phyloP scores from a whole-genome alignment of 192 early-diverging fungal species.

The Coemansia reversa region DNA sequence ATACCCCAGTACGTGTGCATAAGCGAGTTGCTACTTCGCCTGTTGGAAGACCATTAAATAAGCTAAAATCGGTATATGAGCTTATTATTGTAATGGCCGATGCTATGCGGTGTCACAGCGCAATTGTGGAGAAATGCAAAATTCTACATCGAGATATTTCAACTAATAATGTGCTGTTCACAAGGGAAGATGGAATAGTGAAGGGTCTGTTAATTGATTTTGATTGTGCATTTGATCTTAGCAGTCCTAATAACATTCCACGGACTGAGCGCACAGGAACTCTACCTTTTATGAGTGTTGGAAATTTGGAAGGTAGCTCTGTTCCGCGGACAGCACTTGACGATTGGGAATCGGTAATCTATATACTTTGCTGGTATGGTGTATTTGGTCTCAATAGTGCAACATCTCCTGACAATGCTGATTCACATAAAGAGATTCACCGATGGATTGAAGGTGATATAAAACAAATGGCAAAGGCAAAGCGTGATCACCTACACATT shows the following conservation, averaged over 20 bases:
- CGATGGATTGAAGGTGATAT: no score
- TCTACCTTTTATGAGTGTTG: slow-evolving; percentile 19
- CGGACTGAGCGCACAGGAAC: slow-evolving; percentile 16
- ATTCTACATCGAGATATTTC: slow-evolving; percentile 36
- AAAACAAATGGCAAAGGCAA: no score
- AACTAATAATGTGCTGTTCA: slow-evolving; percentile 21
- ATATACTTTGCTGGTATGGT: slow-evolving; percentile 14
- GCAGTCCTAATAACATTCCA: not conserved
- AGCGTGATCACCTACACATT: no score
- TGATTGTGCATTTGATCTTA: slow-evolving; percentile 3
- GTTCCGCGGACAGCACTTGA: slow-evolving; percentile 12
- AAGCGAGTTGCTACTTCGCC: slow-evolving; percentile 7
- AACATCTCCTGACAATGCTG: not conserved
- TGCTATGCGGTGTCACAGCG: slow-evolving; percentile 15
- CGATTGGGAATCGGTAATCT: slow-evolving; percentile 18
- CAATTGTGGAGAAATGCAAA: not conserved
- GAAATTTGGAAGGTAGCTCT: not conserved
- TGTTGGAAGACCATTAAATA: not conserved
- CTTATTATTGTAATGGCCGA: slow-evolving; percentile 19
- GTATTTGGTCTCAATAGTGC: slow-evolving; percentile 12
- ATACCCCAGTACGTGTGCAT: not conserved
- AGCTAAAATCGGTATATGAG: slow-evolving; percentile 8
- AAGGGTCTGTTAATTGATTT: slow-evolving; percentile 33
- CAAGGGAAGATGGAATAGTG: not conserved
- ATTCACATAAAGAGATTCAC: no score